Evolutionary conservation across 129 eudicot species (phyloP), one percentile per base, ranked within the genome.

Genomic region (Deinandra increscens): DNA sequence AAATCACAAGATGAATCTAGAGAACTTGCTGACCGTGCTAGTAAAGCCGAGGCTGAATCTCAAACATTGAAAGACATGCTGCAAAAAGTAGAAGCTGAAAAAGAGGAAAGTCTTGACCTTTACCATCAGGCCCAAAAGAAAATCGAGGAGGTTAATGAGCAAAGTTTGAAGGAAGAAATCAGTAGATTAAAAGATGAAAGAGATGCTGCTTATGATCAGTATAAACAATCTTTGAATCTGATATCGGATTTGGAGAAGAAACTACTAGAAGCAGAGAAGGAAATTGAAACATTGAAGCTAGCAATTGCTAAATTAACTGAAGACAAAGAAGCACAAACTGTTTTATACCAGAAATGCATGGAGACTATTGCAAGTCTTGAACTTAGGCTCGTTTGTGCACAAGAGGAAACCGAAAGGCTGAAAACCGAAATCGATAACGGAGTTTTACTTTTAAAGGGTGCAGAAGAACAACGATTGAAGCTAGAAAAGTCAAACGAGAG

Each of bases 241-340:
- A 70, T 77, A 69, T 80, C 84, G 1, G 88, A 74, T 60, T 66
- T 87, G 76, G 92, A 93, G 82, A 81, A 75, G 58, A 85, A 82
- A 36, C 75, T 89, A 68, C 64, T 38, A 33, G 78, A 72, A 60
- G 74, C 95, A 8, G 92, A 93, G 68, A 88, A 83, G 34, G 83
- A 90, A 78, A 81, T 89, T 14, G 88, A 83, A 75, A 76, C 5
- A 13, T 76, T 89, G 68, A 81, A 80, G 84, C 72, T 81, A 59
- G 73, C 71, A 10, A 71, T 93, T 48, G 38, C 58, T 53, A 82
- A 78, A 69, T 72, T 85, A 55, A 76, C 69, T 0, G 85, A 83
- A 50, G 97, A 93, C 76, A 93, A 93, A 72, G 90, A 87, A 73
- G 81, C 73, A 46, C 83, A 80, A 50, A 80, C 74, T 71, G n/a